Evolutionary conservation across 2,329 filamentous ascomycete species (phyloP).

Genomic region (Phyllosticta paracitricarpa): DNA sequence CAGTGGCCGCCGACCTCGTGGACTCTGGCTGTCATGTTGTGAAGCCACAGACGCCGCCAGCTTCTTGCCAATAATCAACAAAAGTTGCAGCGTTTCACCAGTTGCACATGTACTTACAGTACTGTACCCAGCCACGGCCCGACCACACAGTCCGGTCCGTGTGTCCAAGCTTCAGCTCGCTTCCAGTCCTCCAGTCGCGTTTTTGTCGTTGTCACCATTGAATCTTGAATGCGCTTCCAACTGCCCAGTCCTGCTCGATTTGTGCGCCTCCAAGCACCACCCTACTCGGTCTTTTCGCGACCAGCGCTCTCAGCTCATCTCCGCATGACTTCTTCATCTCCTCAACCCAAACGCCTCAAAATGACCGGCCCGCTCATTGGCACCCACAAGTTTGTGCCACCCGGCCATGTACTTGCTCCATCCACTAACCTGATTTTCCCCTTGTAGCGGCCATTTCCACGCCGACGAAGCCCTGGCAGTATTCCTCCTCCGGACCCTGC

Average conservation of each 20-base stretch:
- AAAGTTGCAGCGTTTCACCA: neutral
- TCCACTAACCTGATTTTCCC: neutral
- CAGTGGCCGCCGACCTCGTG: too few relatives aligned
- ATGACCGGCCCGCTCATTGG: slow-evolving; percentile 62
- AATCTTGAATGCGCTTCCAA: neutral
- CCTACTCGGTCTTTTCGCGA: slow-evolving; percentile 26
- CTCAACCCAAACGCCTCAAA: slow-evolving; percentile 70
- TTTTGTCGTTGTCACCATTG: neutral
- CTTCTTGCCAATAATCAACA: too few relatives aligned
- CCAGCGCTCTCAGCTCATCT: slow-evolving; percentile 33
- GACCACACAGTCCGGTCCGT: neutral
- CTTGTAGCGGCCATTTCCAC: slow-evolving; percentile 76
- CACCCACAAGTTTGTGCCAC: slow-evolving; percentile 62
- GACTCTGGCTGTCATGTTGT: too few relatives aligned
- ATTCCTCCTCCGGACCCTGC: slow-evolving; percentile 85
- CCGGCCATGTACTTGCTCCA: neutral
- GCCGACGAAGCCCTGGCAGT: slow-evolving; percentile 96
- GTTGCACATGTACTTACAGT: neutral
- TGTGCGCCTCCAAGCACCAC: neutral
- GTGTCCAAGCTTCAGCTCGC: neutral
- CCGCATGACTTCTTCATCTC: slow-evolving; percentile 17
- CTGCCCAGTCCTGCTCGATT: neutral
- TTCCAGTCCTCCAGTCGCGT: neutral
- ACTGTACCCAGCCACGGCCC: neutral
- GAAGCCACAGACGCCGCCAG: too few relatives aligned